These are phyloP conservation scores for Alternaria brassicae DNA, from an alignment of 2,329 filamentous ascomycete species.

Conservation along the genomic window DNA sequence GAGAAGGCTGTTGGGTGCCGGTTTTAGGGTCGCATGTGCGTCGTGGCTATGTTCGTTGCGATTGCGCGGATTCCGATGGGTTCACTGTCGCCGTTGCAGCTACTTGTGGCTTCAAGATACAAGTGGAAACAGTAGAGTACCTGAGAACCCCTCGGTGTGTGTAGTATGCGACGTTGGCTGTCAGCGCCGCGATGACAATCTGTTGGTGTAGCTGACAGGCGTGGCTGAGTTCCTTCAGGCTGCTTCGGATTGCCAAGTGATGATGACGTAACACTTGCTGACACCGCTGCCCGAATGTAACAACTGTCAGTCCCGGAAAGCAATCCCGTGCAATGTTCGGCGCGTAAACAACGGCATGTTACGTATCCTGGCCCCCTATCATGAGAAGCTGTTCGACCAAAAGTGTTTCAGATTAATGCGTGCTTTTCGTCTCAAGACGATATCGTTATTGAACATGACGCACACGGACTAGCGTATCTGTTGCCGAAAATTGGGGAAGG, in stretches of 20 bases:
- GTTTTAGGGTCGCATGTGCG: slow-evolving; percentile 19
- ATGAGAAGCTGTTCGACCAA: not conserved
- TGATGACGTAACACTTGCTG: slow-evolving; percentile 37
- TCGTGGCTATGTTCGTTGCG: slow-evolving; percentile 15
- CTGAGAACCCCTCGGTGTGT: not conserved
- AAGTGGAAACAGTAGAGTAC: not conserved
- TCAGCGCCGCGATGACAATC: slow-evolving; percentile 15
- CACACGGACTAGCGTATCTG: slow-evolving; percentile 22
- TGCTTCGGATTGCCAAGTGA: slow-evolving; percentile 27
- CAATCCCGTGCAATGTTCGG: not conserved
- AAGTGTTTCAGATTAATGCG: slow-evolving; percentile 1
- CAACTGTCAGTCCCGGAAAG: not conserved
- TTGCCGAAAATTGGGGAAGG: slow-evolving; percentile 8
- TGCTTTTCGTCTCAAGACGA: slow-evolving; percentile 14
- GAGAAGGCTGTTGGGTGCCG: not conserved
- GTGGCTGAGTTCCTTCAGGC: slow-evolving; percentile 29
- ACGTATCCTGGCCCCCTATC: not conserved
- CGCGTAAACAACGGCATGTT: not conserved
- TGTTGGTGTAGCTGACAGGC: slow-evolving; percentile 23
- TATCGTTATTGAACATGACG: slow-evolving; percentile 8
- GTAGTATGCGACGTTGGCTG: slow-evolving; percentile 5
- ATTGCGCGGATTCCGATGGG: slow-evolving; percentile 16
- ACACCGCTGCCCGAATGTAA: slow-evolving; percentile 5
- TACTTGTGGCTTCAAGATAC: not conserved
- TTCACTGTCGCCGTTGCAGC: not conserved